Conservation (phyloP, 106 monocot genomes). For the Iris macrosiphon region DNA sequence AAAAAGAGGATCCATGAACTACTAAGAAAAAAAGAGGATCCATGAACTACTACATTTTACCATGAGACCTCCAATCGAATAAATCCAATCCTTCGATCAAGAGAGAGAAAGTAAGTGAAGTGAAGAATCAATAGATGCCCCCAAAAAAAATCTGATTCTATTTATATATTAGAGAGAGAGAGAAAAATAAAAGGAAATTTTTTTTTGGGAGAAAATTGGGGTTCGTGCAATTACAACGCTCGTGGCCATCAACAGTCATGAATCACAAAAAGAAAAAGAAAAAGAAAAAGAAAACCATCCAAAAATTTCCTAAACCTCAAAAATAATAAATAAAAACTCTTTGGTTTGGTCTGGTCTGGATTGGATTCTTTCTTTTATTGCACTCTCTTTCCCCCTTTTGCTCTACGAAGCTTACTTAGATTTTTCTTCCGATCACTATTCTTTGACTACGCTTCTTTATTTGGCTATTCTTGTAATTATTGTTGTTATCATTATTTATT, state of each 20-base stretch:
- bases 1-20: too few species aligned
- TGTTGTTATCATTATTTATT: neutral
- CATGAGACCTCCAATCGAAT: too few species aligned
- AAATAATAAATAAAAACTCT: neutral
- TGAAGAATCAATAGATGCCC: too few species aligned
- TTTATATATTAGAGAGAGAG: slow-evolving; percentile 8
- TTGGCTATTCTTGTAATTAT: neutral
- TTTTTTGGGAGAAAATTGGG: too few species aligned
- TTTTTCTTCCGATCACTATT: neutral
- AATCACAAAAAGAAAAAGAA: slow-evolving; percentile 8
- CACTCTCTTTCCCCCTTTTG: neutral
- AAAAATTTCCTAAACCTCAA: neutral
- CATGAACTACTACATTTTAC: too few species aligned
- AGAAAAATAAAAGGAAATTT: too few species aligned
- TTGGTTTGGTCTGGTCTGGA: neutral
- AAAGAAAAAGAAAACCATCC: neutral
- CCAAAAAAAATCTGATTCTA: too few species aligned
- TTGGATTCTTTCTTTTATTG: neutral
- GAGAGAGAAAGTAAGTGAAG: too few species aligned
- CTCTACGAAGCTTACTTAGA: neutral
- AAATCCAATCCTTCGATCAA: too few species aligned
- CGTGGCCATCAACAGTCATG: slow-evolving; percentile 4
- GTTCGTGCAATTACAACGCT: slow-evolving; percentile 6
- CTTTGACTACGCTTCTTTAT: neutral
- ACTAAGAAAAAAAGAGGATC: too few species aligned